These are phyloP conservation scores for Phytophthora hybrid DNA, from an alignment of 352 stramenopile genomes.

Conservation along the genomic window DNA sequence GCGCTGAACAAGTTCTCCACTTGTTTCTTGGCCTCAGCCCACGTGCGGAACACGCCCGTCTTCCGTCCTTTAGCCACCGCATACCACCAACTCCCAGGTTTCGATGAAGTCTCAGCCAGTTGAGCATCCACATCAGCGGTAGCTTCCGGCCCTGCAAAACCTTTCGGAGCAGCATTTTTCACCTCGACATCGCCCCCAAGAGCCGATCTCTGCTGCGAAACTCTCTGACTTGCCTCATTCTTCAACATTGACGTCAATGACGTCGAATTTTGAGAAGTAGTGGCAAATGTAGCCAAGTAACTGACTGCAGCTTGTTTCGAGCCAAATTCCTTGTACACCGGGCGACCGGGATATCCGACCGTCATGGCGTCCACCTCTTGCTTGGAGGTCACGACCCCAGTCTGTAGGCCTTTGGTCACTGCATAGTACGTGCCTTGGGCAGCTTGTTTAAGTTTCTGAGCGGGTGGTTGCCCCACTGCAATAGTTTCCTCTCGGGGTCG, in stretches of 20 bases:
- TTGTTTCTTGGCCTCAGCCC: constrained; percentile 61
- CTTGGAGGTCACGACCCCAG: constrained; percentile 51
- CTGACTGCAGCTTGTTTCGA: constrained; percentile 25
- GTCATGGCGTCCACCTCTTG: constrained; percentile 37
- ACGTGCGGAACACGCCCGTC: constrained; percentile 65
- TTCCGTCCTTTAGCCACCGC: constrained; percentile 61
- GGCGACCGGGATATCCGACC: constrained; percentile 19
- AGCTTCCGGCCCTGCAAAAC: constrained; percentile 3
- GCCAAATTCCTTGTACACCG: constrained; percentile 26
- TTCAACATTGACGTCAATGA: constrained; percentile 14
- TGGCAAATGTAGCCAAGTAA: constrained; percentile 18
- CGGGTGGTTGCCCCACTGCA: constrained; percentile 1
- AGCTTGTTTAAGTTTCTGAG: constrained; percentile 27
- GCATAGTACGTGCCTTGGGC: constrained; percentile 36
- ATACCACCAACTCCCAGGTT: constrained; percentile 44
- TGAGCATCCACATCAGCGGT: constrained; percentile 4
- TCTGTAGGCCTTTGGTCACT: constrained; percentile 44
- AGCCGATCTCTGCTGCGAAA: constrained; percentile 6
- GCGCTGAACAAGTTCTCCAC: constrained; percentile 62
- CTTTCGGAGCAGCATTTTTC: constrained; percentile 4
- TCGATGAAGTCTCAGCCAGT: constrained; percentile 7
- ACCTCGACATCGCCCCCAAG: neutral
- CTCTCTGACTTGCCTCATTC: neutral
- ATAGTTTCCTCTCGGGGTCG: constrained; percentile 20
- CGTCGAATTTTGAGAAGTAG: neutral